These are phyloP conservation scores for Saccharomyces uvarum DNA, from an alignment of 1,139 yeast species.

Conservation along the genomic window DNA sequence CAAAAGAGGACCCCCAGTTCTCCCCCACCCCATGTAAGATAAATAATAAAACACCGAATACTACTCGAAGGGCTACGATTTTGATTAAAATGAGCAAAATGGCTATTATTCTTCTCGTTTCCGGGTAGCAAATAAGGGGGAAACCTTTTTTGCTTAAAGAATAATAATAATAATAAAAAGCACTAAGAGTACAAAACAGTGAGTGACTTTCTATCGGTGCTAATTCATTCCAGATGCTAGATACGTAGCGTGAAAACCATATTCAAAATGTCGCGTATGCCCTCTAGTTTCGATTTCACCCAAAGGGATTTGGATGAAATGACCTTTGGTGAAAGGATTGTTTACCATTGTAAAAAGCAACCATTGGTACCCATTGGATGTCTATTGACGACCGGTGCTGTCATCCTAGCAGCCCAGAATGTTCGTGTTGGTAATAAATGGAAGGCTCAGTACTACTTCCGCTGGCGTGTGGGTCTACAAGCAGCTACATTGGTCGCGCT, in stretches of 20 bases:
- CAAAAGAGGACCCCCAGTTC: background rate
- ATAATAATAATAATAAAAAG: background rate
- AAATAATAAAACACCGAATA: background rate
- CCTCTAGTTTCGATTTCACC: constrained; percentile 33
- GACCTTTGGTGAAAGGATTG: constrained; percentile 32
- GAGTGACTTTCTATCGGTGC: background rate
- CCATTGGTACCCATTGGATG: constrained; percentile 80
- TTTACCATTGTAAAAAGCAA: constrained; percentile 52
- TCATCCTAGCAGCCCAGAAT: constrained; percentile 68
- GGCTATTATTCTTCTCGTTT: background rate
- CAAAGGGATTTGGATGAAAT: constrained; percentile 25
- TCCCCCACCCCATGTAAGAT: background rate
- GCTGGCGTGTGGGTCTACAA: constrained; percentile 85
- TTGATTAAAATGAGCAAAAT: background rate
- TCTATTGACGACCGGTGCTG: constrained; percentile 72
- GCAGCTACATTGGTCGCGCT: constrained; percentile 74
- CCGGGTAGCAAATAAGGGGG: background rate
- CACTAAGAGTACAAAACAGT: background rate
- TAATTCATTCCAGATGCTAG: background rate
- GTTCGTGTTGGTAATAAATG: constrained; percentile 63
- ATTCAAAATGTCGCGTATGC: constrained; percentile 30
- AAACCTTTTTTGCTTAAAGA: background rate
- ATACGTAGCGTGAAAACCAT: background rate
- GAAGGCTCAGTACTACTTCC: constrained; percentile 77
- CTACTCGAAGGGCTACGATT: background rate